Evolutionary conservation across 169 alveolate species (phyloP), one percentile per base, ranked within the genome.

Genomic region (Hammondia hammondi): DNA sequence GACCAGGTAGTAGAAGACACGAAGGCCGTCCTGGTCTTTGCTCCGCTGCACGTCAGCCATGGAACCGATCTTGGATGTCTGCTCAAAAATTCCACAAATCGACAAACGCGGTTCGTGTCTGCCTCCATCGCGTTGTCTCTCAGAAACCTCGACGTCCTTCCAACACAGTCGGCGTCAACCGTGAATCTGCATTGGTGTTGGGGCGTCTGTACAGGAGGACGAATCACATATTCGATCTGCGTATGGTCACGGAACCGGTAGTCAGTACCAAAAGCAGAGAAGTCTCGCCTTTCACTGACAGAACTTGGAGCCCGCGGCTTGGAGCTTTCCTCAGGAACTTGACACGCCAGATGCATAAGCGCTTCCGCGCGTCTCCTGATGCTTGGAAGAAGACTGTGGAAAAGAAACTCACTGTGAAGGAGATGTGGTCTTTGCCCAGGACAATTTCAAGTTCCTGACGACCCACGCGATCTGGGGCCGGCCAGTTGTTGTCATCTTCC

Each of bases 371-470:
- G 10, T 52, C 61, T 1, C 61, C 19, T 1, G 61, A 52, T 52
- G 10, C 61, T 52, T 52, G 61, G 61, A 52, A 52, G 61, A 52
- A 7, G 0, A 14, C 19, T 14, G 32, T 14, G 32, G 24, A 7
- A 27, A 67, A 67, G 24, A 6, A 9, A 43, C 94, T 92, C 90
- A 96, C 98, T 10, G 98, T 95, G 95, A 98, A 98, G 48, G 98
- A 96, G 89, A 98, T 96, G 92, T 97, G 97, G 73, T 98, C 97
- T 46, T 98, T 98, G 29, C 98, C 99, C 24, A 97, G 35, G 70
- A 95, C 96, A 32, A 99, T 98, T 97, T 99, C 99, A 93, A 99
- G 97, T 95, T 99, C 99, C 97, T 99, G 99, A 88, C 98, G 96
- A 39, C 99, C 99, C n/a, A 97, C 96, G 46, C 97, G 97, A 94